Conservation (phyloP, 257 asterid genomes). For the Gardenia jasminoides region DNA sequence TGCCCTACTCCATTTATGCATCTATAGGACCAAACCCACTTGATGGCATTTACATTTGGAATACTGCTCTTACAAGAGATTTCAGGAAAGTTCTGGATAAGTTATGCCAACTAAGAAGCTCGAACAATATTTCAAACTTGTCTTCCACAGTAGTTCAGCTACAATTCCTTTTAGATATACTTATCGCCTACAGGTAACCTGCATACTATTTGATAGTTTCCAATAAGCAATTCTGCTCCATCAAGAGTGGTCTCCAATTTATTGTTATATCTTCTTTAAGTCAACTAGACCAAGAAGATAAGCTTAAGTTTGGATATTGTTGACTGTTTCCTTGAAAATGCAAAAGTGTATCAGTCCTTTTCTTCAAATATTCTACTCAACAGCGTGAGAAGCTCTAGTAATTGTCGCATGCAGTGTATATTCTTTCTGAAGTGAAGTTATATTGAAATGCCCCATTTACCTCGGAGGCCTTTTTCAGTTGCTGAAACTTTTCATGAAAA, state of each 20-base stretch:
- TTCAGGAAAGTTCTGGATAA: slow-evolving; percentile 48
- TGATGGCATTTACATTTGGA: slow-evolving; percentile 65
- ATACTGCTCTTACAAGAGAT: slow-evolving; percentile 63
- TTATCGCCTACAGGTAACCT: slow-evolving; percentile 71
- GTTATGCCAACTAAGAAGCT: slow-evolving; percentile 49
- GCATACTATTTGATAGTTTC: slow-evolving; percentile 8
- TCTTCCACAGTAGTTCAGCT: slow-evolving; percentile 56
- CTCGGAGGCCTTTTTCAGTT: background rate
- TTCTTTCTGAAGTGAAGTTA: background rate
- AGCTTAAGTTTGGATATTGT: background rate
- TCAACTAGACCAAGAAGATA: background rate
- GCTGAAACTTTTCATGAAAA: background rate
- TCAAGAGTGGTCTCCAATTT: background rate
- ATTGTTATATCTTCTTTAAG: background rate
- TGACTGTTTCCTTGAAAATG: background rate
- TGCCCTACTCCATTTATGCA: slow-evolving; percentile 23
- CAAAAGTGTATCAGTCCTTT: background rate
- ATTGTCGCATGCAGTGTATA: background rate
- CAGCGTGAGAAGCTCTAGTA: background rate
- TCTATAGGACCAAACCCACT: slow-evolving; percentile 39
- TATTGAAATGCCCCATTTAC: background rate
- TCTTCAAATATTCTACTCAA: background rate
- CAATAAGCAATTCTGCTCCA: background rate
- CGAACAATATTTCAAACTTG: slow-evolving; percentile 45
- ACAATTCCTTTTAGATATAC: slow-evolving; percentile 61